Base-by-base conservation (phyloP, 768 basidiomycete genomes). In the Galerina marginata region DNA sequence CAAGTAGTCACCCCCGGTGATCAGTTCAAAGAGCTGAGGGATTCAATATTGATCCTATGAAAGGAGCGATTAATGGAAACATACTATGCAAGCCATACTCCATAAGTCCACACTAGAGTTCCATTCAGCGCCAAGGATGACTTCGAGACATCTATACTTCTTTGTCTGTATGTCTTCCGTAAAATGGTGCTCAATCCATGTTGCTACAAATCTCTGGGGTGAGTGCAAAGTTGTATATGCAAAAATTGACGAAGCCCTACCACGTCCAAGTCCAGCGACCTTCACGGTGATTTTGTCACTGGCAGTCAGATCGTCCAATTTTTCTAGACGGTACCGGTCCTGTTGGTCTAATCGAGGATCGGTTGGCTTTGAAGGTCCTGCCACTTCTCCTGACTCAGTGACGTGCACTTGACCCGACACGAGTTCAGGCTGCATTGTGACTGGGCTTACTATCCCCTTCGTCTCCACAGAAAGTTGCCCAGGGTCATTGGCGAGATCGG, bases 111-210 rank as follows among this genome's bases (percentile, higher is more conserved):
- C 95, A 66, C 92, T 95, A 9, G 94, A 82, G 4, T 93, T 92
- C 96, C 96, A 99, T 66, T 93, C 92, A 2, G 94, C 93, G 44
- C 96, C 96, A 1, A 99, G 81, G 49, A 99, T 96, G 59, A 99
- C 96, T 74, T 99, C 96, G 1, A 96, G 96, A 80, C 93, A 95
- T 25, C 97, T 87, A 73, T 99, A 99, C 70, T 99, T 96, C 69
- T 96, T 79, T 25, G 97, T 99, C 78, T 99, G 92, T 66, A 98
- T 99, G 69, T 98, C 97, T 75, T 99, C 96, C 46, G 97, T 99
- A 65, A 99, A 99, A 71, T 99, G 97, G 65, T 98, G 93, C 68
- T 96, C 92, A 29, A 86, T 86, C 92, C 92, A 93, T 1, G 92
- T 93, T 9, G 92, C 92, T 89, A 43, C 44, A 47, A 44, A 33